Evolutionary conservation across 768 basidiomycete genomes (phyloP), one percentile per base, ranked within the genome.

Genomic region (Phanerochaete carnosa): DNA sequence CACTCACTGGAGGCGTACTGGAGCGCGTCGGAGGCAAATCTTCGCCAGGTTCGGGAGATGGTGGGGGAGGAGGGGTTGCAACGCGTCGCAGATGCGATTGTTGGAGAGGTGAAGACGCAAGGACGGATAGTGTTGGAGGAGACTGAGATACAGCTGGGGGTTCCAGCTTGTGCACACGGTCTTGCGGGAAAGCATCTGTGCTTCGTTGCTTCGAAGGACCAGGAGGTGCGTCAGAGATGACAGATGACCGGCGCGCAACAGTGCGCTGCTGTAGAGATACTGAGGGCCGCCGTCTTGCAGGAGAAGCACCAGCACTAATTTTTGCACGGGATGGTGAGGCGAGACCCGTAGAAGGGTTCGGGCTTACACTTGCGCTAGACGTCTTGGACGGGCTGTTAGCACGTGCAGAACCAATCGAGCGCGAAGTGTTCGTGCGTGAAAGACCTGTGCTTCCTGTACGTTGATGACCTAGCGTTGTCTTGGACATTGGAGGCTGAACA

Each of bases 381-480:
- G 80, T 73, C 68, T 87, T 87, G 26, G 75, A 77, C 22, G 90
- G 90, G 69, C 89, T 92, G 3, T 74, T 72, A 7, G 90, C 83
- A 22, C 90, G 85, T 9, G 88, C 83, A 19, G 88, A 86, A 32
- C 76, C 72, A 52, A 76, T 28, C 64, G 45, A 66, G 43, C 69
- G 69, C 25, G 63, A 53, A 26, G 69, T 67, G 19, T 65, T 64
- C 28, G 58, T 62, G 19, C 66, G 66, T 2, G 69, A 65, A 29
- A 68, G 57, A 57, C 65, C 70, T 5, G 74, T 72, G 60, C 83
- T 90, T n/a, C 80, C 70, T 0, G 85, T 84, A 29, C 88, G 81
- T 62, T 85, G 83, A 70, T 92, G 89, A 13, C 82, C 82, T 16
- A 76, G 53, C 2, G 65, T 32, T 63, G 80, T 62, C 66, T 79